Evolutionary conservation across 371 early-diverging fungal genomes (phyloP).

Genomic region (Basidiobolus heterosporus): DNA sequence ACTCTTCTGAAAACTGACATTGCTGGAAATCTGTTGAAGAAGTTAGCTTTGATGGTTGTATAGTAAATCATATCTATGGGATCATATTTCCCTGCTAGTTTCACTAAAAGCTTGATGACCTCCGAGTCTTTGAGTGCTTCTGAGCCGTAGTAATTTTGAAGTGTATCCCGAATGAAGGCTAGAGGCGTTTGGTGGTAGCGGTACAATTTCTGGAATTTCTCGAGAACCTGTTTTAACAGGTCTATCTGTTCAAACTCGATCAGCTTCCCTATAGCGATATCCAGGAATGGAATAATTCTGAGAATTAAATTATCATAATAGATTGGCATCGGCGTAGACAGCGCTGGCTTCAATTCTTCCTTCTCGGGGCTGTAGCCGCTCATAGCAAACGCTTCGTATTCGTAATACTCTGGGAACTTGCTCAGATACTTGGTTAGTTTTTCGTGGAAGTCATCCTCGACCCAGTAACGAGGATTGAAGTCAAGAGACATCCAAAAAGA

Average conservation of each 20-base stretch:
- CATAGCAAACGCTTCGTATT: slow-evolving; percentile 49
- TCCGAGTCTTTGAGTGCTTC: slow-evolving; percentile 32
- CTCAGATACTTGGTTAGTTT: slow-evolving; percentile 42
- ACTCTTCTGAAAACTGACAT: slow-evolving; percentile 25
- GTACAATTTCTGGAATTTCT: slow-evolving; percentile 47
- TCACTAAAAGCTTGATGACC: slow-evolving; percentile 36
- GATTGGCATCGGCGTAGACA: slow-evolving; percentile 41
- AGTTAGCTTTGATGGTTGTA: neutral
- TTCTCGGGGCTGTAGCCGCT: slow-evolving; percentile 14
- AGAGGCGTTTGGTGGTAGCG: slow-evolving; percentile 49
- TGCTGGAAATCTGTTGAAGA: slow-evolving; percentile 26
- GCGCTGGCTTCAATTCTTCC: slow-evolving; percentile 24
- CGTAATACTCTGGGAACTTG: slow-evolving; percentile 53
- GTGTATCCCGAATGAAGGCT: slow-evolving; percentile 41
- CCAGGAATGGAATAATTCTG: slow-evolving; percentile 47
- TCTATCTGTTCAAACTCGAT: slow-evolving; percentile 45
- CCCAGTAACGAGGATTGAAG: slow-evolving; percentile 53
- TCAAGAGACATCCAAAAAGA: slow-evolving; percentile 43
- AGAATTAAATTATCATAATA: slow-evolving; percentile 51
- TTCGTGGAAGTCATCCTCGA: slow-evolving; percentile 44
- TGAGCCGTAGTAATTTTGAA: slow-evolving; percentile 48
- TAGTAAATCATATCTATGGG: neutral
- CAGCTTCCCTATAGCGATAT: slow-evolving; percentile 41
- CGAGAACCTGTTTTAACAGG: slow-evolving; percentile 38
- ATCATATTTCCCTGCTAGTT: slow-evolving; percentile 33